Evolutionary conservation across 352 stramenopile genomes (phyloP), one percentile per base, ranked within the genome.

Genomic region (Globisporangium alternatum): DNA sequence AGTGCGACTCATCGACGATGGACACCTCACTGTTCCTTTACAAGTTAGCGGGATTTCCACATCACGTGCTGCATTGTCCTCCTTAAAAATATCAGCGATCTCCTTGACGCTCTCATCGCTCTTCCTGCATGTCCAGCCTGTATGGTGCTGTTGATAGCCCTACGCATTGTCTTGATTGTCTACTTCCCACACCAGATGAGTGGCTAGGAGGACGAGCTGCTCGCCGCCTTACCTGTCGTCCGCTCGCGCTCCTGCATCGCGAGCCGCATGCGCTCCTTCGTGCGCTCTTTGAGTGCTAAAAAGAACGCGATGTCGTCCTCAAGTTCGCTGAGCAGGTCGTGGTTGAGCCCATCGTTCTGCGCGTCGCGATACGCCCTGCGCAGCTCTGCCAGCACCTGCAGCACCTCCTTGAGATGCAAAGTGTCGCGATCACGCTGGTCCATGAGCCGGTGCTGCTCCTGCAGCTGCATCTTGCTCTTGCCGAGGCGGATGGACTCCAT

Each of bases 251-350:
- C 73, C 49, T 80, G 77, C 74, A 89, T 83, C 2, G 80, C 77
- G 22, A 73, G 73, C 17, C 80, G 76, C 80, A 91, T 89, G 21
- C 78, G 72, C 21, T 89, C 79, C 57, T 92, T 92, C 15, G 81
- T 81, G 53, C 66, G 76, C 60, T 90, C 78, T 56, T 92, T 92
- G 22, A 92, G 63, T 21, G 63, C 74, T 35, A 74, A 71, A 58
- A 92, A 92, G 65, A 92, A 90, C 30, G 80, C 76, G 47, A 92
- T 78, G 71, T 92, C 83, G 60, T 90, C 80, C 49, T 88, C 75
- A 21, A 89, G 51, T 52, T 92, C 83, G 1, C 78, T 66, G 6
- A 90, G 57, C 59, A 86, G 48, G 5, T 90, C 83, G 59, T 89
- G 78, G 56, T 75, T 81, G 44, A 76, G 72, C 10, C 78, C 75